Base-by-base conservation (phyloP, 2,329 filamentous ascomycete species). In the Colletotrichum abscissum region DNA sequence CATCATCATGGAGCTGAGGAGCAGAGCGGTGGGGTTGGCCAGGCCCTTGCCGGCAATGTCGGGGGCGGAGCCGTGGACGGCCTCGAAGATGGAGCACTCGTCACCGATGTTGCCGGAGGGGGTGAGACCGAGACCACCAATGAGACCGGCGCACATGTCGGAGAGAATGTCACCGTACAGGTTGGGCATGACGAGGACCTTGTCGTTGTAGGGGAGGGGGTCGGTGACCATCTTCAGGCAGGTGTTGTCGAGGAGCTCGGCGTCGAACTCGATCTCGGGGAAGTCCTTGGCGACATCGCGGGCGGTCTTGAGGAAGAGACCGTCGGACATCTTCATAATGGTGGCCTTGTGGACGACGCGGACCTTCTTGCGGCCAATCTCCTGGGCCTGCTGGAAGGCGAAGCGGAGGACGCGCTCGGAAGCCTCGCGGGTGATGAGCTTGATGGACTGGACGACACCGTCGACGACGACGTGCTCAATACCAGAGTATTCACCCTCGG, bases 271-370 rank as follows among this genome's bases (percentile, higher is more conserved):
- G 81, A 99, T 94, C 79, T 92, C 89, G 76, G 97, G 97, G 91
- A 94, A 99, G 83, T 98, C 95, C 91, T 97, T 97, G 84, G 95
- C 90, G 78, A 99, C 91, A 75, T 97, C 91, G 78, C 92, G 88
- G 79, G 93, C 97, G 75, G 93, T 95, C 85, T 90, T 94, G 79
- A 99, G 91, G 92, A 99, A 99, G 75, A 99, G 94, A 87, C 97
- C 97, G 85, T 99, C 97, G 83, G 93, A 96, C 94, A 98, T 97
- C 92, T 99, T 99, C 97, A 99, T 99, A 88, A 99, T 99, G 82
- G 97, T 98, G 84, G 97, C 97, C 92, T 99, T 99, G 93, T 99
- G 97, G 76, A 98, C 95, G 74, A 95, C 96, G 82, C 95, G 95
- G 81, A 98, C 96, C 93, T 98, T 98, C 84, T 92, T 95, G 89